Evolutionary conservation across 164 flowering plant genomes (phyloP).

Genomic region (Stephania japonica): DNA sequence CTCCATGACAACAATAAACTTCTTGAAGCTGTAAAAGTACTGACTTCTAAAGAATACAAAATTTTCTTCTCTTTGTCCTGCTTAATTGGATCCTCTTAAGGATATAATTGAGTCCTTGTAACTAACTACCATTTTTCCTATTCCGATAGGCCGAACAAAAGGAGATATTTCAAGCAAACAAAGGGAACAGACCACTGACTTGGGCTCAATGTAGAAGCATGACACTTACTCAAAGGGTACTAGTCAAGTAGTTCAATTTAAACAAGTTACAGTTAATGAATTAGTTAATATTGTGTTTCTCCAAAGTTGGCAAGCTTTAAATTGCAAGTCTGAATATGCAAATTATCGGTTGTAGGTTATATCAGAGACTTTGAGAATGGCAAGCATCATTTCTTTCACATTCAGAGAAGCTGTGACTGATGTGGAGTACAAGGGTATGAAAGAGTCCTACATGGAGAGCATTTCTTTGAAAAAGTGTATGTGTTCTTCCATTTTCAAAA

Average conservation of each 20-base stretch:
- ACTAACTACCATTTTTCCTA: neutral
- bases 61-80: neutral
- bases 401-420: constrained; percentile 84
- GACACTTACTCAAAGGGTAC: constrained; percentile 65
- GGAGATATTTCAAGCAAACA: constrained; percentile 36
- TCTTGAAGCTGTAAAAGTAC: constrained; percentile 69
- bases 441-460: neutral
- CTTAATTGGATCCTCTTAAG: neutral
- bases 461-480: neutral
- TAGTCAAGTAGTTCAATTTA: neutral
- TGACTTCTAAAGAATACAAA: neutral
- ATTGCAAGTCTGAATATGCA: neutral
- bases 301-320: neutral
- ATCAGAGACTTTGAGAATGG: constrained; percentile 75
- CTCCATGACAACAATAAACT: constrained; percentile 70
- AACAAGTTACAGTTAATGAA: neutral
- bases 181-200: constrained; percentile 31
- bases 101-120: neutral
- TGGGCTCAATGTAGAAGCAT: constrained; percentile 77
- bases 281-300: neutral
- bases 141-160: constrained; percentile 61
- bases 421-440: constrained; percentile 79
- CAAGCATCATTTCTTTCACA: constrained; percentile 83
- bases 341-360: constrained; percentile 42
- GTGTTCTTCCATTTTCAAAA: neutral